phyloP scores from a whole-genome alignment of 2,329 filamentous ascomycete species.

The Aspergillus tubingensis region DNA sequence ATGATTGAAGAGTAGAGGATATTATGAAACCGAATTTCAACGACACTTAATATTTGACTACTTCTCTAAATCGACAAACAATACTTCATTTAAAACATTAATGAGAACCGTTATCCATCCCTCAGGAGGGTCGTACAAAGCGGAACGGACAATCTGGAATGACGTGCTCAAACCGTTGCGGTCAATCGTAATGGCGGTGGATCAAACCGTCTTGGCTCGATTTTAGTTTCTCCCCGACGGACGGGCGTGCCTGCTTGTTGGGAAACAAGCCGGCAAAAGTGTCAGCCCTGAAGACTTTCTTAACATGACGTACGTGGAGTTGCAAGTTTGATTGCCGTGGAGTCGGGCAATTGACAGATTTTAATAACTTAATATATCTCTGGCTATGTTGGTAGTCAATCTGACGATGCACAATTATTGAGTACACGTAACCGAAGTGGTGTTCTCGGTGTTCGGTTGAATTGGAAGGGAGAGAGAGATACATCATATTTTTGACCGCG shows the following conservation, averaged over 20 bases:
- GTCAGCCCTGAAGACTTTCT: neutral
- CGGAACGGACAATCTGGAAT: neutral
- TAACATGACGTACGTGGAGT: neutral
- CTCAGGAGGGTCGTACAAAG: neutral
- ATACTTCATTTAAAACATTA: too few species aligned
- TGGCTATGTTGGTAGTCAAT: neutral
- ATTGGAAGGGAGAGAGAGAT: neutral
- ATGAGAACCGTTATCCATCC: too few species aligned
- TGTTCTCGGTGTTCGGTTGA: too few species aligned
- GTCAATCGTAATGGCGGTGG: constrained; percentile 11
- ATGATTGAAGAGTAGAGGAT: too few species aligned
- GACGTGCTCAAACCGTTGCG: constrained; percentile 8
- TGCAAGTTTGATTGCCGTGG: neutral
- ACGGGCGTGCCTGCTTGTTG: constrained; percentile 1
- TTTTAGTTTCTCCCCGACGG: constrained; percentile 5
- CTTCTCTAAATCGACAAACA: too few species aligned
- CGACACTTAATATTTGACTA: too few species aligned
- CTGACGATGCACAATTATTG: too few species aligned
- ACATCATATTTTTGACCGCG: constrained; percentile 10
- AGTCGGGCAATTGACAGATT: neutral
- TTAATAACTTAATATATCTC: neutral
- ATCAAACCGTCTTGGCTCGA: constrained; percentile 8
- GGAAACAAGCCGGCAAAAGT: neutral
- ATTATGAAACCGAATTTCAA: too few species aligned
- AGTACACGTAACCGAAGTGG: too few species aligned